Evolutionary conservation across 2,329 filamentous ascomycete species (phyloP).

Genomic region (Alternaria arbusti): DNA sequence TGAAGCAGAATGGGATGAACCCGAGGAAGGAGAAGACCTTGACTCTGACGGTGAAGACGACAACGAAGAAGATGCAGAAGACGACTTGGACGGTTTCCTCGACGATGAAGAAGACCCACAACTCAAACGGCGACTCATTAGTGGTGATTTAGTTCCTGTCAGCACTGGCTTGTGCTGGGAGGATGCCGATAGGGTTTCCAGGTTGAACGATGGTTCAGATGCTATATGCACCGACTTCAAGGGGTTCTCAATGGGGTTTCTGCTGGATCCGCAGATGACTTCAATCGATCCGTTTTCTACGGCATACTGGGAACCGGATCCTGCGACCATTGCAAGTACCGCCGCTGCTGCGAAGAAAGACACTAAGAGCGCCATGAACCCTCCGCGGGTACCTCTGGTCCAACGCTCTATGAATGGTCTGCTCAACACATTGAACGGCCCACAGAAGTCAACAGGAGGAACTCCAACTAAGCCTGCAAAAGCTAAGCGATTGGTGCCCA

Average conservation of each 20-base stretch:
- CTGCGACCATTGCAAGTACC: slow-evolving; percentile 17
- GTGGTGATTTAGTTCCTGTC: slow-evolving; percentile 74
- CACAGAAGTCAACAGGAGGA: slow-evolving; percentile 19
- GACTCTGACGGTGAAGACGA: slow-evolving; percentile 70
- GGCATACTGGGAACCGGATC: slow-evolving; percentile 71
- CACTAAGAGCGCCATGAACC: slow-evolving; percentile 44
- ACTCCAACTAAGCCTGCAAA: slow-evolving; percentile 44
- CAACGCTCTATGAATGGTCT: slow-evolving; percentile 46
- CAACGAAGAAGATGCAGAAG: slow-evolving; percentile 75
- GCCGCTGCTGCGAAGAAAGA: slow-evolving; percentile 21
- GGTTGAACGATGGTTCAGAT: slow-evolving; percentile 53
- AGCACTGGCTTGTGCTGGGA: slow-evolving; percentile 88
- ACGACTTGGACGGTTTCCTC: slow-evolving; percentile 88
- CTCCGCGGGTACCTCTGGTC: slow-evolving; percentile 51
- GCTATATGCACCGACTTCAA: slow-evolving; percentile 59
- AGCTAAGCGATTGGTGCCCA: slow-evolving; percentile 59
- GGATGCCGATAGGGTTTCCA: slow-evolving; percentile 53
- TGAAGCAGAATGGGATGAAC: slow-evolving; percentile 83
- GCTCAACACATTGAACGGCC: slow-evolving; percentile 38
- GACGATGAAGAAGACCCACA: slow-evolving; percentile 76
- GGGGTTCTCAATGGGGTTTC: slow-evolving; percentile 75
- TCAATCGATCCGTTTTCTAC: slow-evolving; percentile 86
- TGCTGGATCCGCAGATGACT: slow-evolving; percentile 60
- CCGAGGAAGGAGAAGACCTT: slow-evolving; percentile 73
- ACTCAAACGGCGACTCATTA: slow-evolving; percentile 64